Evolutionary conservation across 371 early-diverging fungal species (phyloP), one percentile per base, ranked within the genome.

Genomic region (Thermomucor indicae-seudaticae): DNA sequence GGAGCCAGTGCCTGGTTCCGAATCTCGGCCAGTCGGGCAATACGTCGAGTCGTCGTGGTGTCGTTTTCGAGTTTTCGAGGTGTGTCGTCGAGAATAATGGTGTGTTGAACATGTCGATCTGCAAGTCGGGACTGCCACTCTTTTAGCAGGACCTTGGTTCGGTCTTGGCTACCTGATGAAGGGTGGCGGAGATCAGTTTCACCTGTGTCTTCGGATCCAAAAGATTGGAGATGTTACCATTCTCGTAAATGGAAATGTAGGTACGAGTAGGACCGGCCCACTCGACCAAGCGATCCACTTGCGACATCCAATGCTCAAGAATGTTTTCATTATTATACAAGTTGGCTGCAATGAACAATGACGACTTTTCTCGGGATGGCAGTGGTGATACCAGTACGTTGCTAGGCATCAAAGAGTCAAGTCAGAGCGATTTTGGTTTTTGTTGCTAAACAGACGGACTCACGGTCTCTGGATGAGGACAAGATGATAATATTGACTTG

Each of bases 281-380:
- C 10, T 47, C 22, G 3, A 54, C 44, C 19, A 66, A 23, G 23
- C 22, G 46, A 3, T 44, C 45, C 2, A 62, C 48, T 49, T 66
- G 47, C 1, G 19, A 32, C 4, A 24, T 52, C 57, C 61, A 66
- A 23, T 62, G 30, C 3, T 51, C 44, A 4, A 66, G 39, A 16
- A 66, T 66, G 7, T 27, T 43, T 43, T 58, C 57, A 37, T 59
- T 66, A 19, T 66, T 66, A 31, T 51, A 53, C 2, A 66, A 42
- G 47, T 55, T 62, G 17, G 67, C 67, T 32, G 59, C 62, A 30
- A 66, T 62, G 37, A 66, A 66, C 2, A 62, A n/a, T n/a, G n/a
- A n/a, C n/a, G n/a, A n/a, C n/a, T n/a, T n/a, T n/a, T n/a, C n/a
- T n/a, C n/a, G n/a, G n/a, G n/a, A n/a, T n/a, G n/a, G n/a, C n/a